A percentile compares a stretch with the other conserved stretches of the same genome.
phyloP scores from a whole-genome alignment of 2,329 filamentous ascomycete genomes.

The Chaetomiaceae sp. region DNA sequence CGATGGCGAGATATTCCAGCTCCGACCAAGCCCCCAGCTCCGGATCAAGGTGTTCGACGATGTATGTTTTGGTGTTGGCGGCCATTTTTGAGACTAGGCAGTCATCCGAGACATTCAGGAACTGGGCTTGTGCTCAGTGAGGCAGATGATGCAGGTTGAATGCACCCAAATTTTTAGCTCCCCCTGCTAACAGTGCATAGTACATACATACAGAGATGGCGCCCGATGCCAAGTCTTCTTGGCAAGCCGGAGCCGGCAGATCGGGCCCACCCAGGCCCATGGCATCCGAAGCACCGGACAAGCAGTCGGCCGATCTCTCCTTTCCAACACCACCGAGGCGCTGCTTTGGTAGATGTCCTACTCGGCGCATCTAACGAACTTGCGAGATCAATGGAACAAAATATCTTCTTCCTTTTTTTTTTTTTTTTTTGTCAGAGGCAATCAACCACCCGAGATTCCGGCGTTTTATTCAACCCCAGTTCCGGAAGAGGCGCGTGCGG shows the following conservation, averaged over 20 bases:
- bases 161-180: conserved; percentile 20
- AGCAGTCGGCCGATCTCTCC: too few species aligned
- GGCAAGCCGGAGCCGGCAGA: conserved; percentile 12
- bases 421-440: neutral
- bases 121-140: neutral
- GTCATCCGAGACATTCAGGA: neutral
- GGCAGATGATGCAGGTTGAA: too few species aligned
- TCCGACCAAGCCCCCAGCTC: conserved; percentile 93
- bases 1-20: conserved; percentile 87
- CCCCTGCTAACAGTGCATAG: too few species aligned
- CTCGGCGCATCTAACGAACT: too few species aligned
- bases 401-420: too few species aligned
- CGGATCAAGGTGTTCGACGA: conserved; percentile 94
- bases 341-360: too few species aligned
- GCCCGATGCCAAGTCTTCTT: conserved; percentile 16
- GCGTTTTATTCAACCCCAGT: conserved; percentile 16
- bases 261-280: neutral
- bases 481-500: conserved; percentile 11
- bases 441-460: neutral
- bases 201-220: conserved; percentile 5
- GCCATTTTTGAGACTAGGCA: conserved; percentile 32
- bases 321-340: too few species aligned
- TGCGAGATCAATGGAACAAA: too few species aligned
- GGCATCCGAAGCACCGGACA: neutral
- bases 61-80: conserved; percentile 63